Percentiles rank a stretch among this genome's conserved stretches.
These are phyloP conservation scores for Tolypocladium sp. DNA, from an alignment of 2,329 filamentous ascomycete genomes.

Conservation along the genomic window DNA sequence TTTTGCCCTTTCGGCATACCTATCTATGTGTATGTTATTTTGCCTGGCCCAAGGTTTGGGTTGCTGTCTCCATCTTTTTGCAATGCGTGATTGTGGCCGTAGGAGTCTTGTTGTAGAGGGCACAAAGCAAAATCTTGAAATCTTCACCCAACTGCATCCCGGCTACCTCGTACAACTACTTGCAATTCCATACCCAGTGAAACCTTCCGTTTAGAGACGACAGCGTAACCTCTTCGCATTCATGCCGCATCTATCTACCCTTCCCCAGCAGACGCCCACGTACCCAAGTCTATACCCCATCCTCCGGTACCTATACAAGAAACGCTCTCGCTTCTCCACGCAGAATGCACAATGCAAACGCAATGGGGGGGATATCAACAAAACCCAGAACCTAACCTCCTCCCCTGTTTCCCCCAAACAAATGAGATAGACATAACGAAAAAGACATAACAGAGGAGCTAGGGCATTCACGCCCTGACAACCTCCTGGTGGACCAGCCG, in stretches of 20 bases:
- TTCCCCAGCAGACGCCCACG: not conserved
- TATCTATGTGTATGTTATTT: not conserved
- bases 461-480: conserved; percentile 8
- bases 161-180: not conserved
- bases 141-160: too few species aligned
- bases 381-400: not conserved
- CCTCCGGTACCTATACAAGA: not conserved
- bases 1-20: not conserved
- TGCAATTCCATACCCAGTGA: too few species aligned
- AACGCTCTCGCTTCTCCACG: not conserved
- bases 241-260: not conserved
- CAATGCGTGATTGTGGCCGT: too few species aligned
- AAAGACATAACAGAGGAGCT: not conserved
- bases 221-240: not conserved
- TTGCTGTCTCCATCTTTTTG: too few species aligned
- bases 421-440: not conserved
- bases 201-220: too few species aligned
- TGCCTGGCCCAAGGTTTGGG: too few species aligned
- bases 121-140: too few species aligned
- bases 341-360: not conserved
- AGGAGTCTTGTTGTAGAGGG: too few species aligned
- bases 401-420: not conserved
- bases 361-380: not conserved
- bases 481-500: conserved; percentile 49
- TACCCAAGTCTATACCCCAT: not conserved